Conservation (phyloP, 495 filamentous ascomycete genomes). For the Aspergillus ostianus region DNA sequence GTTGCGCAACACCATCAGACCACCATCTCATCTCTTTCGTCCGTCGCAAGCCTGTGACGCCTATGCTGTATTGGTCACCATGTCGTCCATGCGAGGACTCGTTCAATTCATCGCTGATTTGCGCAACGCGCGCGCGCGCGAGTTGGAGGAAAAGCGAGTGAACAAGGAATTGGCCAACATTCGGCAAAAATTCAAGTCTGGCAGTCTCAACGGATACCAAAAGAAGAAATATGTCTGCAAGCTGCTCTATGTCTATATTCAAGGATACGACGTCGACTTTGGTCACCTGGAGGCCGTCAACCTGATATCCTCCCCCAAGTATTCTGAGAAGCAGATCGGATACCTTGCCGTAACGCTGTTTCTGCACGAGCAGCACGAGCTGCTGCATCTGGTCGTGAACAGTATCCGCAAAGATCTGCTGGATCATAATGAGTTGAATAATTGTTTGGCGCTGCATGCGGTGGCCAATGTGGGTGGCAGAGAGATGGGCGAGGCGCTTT, state of each 20-base stretch:
- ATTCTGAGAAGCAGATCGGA: constrained; percentile 99
- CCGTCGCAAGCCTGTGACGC: background rate
- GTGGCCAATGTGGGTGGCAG: constrained; percentile 96
- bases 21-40: background rate
- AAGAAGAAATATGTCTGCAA: constrained; percentile 99
- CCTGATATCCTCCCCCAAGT: constrained; percentile 92
- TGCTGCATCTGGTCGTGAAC: constrained; percentile 95
- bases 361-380: constrained; percentile 93
- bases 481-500: constrained; percentile 96
- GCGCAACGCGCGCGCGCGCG: constrained; percentile 88
- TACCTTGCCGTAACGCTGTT: constrained; percentile 98
- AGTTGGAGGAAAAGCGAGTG: constrained; percentile 97
- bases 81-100: constrained; percentile 80
- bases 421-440: constrained; percentile 94
- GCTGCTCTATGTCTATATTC: constrained; percentile 98
- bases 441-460: constrained; percentile 96
- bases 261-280: constrained; percentile 99
- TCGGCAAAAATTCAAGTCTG: constrained; percentile 73
- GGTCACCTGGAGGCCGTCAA: constrained; percentile 98
- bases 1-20: background rate
- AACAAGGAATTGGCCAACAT: constrained; percentile 99
- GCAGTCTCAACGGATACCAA: constrained; percentile 89
- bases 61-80: constrained; percentile 17
- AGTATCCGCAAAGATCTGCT: constrained; percentile 95
- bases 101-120: constrained; percentile 99